Evolutionary conservation across 768 basidiomycete species (phyloP), one percentile per base, ranked within the genome.

Genomic region (Lactifluus echinatus): DNA sequence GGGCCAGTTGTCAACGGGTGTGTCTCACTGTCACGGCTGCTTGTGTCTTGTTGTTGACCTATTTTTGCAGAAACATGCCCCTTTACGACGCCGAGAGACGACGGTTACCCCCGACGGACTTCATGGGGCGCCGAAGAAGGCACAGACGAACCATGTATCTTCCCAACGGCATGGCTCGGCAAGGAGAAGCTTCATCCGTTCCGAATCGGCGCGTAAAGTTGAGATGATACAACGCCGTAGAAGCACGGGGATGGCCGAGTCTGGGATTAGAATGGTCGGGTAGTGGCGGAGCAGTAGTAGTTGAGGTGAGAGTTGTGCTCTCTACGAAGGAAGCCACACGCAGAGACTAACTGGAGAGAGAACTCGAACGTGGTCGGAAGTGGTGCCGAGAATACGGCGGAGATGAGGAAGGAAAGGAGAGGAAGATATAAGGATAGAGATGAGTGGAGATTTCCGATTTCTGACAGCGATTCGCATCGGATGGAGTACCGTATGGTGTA

Each of bases 81-180:
- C 62, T 56, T 65, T 78, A 56, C 71, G 71, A 68, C 73, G 78
- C 57, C 65, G 69, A 64, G 78, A 79, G 47, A 79, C 78, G 4
- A 78, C 77, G 31, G 65, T 77, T 56, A 79, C 75, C 19, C 69
- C 72, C 42, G 75, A 74, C 46, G 76, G 75, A 51, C 71, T 71
- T 55, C 74, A 75, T 59, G 54, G 66, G 50, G 70, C 55, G 67
- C n/a, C 63, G 52, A 48, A 62, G 49, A 59, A 52, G 8, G 19
- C 39, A 47, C 45, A 44, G 23, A 50, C 43, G 21, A 51, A 40
- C 50, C 48, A 40, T 33, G 24, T 34, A 36, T 29, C 55, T 34
- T 23, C 34, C 55, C 59, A 49, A 17, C 43, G 40, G 44, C 37
- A 14, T 57, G 56, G 55, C 55, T 57, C 59, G 17, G 55, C 36